A percentile compares a stretch with the other conserved stretches of the same genome.
These are phyloP conservation scores for Chaetomium fimeti DNA, from an alignment of 495 filamentous ascomycete species.

Conservation along the genomic window DNA sequence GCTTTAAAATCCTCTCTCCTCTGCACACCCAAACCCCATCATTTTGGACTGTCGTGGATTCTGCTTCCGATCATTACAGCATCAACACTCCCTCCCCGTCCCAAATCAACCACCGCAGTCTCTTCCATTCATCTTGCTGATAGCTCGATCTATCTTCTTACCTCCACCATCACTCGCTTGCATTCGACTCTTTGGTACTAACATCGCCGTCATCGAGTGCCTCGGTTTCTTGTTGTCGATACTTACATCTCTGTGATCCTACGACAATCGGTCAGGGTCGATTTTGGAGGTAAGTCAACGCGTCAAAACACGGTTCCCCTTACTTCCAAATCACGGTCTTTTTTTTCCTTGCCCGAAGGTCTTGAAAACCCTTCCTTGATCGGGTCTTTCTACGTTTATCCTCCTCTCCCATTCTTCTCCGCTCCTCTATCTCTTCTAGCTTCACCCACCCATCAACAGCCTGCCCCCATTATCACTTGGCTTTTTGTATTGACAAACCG, in stretches of 20 bases:
- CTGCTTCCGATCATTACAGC: constrained; percentile 53
- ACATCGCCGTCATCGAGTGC: constrained; percentile 35
- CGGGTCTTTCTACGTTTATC: background rate
- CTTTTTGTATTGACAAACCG: background rate
- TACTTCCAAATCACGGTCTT: constrained; percentile 4
- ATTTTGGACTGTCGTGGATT: constrained; percentile 45
- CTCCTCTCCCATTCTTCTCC: background rate
- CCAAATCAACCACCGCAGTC: constrained; percentile 44
- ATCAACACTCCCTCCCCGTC: constrained; percentile 47
- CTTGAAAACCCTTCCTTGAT: background rate
- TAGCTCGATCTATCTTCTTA: constrained; percentile 57
- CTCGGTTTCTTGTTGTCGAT: constrained; percentile 29
- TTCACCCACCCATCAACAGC: background rate
- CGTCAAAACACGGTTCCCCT: constrained; percentile 3
- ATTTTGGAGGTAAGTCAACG: constrained; percentile 36
- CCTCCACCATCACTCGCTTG: constrained; percentile 47
- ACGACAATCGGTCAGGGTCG: constrained; percentile 9
- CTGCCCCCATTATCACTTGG: background rate
- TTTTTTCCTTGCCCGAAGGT: background rate
- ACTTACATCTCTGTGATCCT: constrained; percentile 24
- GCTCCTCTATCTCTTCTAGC: background rate
- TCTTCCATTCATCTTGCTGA: constrained; percentile 55
- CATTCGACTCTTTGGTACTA: constrained; percentile 52
- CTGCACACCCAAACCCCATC: constrained; percentile 32
- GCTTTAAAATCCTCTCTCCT: constrained; percentile 3